Evolutionary conservation across 2,329 filamentous ascomycete genomes (phyloP).

Genomic region (Colletotrichum tamarilloi): DNA sequence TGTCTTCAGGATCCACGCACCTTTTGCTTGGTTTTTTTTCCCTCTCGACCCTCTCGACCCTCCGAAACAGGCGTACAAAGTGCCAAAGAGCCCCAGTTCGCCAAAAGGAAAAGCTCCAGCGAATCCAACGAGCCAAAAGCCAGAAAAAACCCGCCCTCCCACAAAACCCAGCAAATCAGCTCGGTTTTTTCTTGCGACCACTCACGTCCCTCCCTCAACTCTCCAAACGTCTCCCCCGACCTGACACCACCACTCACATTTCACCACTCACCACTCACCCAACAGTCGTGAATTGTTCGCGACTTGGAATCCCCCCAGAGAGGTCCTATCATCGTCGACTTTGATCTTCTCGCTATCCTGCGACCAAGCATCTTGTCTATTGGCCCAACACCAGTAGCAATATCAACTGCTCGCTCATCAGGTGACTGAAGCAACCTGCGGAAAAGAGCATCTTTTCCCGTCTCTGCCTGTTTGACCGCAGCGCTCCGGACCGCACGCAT

Average conservation of each 20-base stretch:
- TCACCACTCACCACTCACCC: constrained; percentile 33
- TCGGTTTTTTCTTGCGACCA: constrained; percentile 39
- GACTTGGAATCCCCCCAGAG: constrained; percentile 43
- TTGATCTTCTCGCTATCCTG: constrained; percentile 38
- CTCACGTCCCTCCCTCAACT: constrained; percentile 40
- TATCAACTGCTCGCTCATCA: constrained; percentile 49
- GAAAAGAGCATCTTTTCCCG: constrained; percentile 44
- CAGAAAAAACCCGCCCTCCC: constrained; percentile 37
- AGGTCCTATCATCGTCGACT: constrained; percentile 65
- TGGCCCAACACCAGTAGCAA: constrained; percentile 53
- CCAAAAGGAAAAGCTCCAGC: constrained; percentile 25
- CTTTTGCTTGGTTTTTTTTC: constrained; percentile 14
- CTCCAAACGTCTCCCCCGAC: constrained; percentile 40
- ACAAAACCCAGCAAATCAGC: constrained; percentile 37
- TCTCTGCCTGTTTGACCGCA: constrained; percentile 18
- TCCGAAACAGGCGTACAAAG: constrained; percentile 36
- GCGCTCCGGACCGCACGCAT: constrained; percentile 3
- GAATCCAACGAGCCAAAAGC: constrained; percentile 36
- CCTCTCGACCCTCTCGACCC: background rate
- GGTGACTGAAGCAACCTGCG: constrained; percentile 62
- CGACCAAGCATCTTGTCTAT: constrained; percentile 51
- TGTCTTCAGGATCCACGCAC: constrained; percentile 24
- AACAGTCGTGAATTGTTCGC: constrained; percentile 42
- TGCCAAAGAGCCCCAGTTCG: constrained; percentile 28
- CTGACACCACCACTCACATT: constrained; percentile 35